Evolutionary conservation across 331 rosid genomes (phyloP).

Genomic region (Telfairia occidentalis): DNA sequence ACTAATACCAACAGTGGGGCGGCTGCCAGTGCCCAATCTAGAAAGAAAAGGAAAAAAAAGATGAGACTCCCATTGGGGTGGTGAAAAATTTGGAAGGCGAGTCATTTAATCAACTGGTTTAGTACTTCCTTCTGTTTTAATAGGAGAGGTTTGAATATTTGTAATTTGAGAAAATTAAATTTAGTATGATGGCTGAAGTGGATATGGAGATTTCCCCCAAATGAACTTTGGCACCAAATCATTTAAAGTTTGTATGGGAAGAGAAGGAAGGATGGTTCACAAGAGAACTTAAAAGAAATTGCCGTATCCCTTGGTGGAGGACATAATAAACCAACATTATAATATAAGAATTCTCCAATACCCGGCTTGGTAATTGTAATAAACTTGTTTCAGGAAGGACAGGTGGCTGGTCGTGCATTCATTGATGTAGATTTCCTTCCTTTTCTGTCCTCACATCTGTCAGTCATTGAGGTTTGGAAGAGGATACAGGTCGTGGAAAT

Average conservation of each 20-base stretch:
- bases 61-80: not conserved
- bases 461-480: not conserved
- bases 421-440: not conserved
- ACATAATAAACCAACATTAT: not conserved
- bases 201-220: not conserved
- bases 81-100: not conserved
- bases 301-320: not conserved
- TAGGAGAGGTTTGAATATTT: no score
- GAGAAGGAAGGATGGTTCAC: not conserved
- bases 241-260: no score
- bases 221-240: not conserved
- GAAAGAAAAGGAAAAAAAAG: not conserved
- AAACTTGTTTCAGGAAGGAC: not conserved
- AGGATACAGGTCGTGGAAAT: not conserved
- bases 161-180: no score
- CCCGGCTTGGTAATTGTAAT: not conserved
- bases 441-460: not conserved
- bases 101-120: not conserved
- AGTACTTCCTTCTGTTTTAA: not conserved
- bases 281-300: not conserved
- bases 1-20: no score
- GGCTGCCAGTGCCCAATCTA: not conserved
- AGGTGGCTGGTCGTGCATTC: not conserved
- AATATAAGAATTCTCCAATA: not conserved
- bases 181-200: not conserved